Evolutionary conservation across 805 yeast genomes (phyloP).

Genomic region (Candida sanyiensis): DNA sequence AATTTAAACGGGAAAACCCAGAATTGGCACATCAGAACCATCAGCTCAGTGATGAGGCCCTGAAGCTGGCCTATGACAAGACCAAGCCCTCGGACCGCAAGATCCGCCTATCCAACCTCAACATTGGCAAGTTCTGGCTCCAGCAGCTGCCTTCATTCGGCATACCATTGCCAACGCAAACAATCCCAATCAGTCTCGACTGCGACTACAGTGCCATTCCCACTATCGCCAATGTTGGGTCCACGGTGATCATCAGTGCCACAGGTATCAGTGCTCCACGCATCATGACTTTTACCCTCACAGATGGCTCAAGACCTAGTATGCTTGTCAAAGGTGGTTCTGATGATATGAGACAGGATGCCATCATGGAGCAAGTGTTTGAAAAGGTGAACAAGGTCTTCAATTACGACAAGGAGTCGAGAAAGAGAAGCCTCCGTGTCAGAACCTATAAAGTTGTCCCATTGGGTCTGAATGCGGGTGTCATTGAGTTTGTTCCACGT

Average conservation of each 20-base stretch:
- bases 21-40: conserved; percentile 40
- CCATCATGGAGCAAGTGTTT: conserved; percentile 97
- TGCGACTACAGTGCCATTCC: conserved; percentile 44
- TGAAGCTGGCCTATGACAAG: conserved; percentile 46
- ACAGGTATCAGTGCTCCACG: conserved; percentile 90
- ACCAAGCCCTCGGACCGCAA: conserved; percentile 24
- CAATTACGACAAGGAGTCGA: conserved; percentile 46
- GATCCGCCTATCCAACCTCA: conserved; percentile 29
- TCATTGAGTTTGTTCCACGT: conserved; percentile 82
- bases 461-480: conserved; percentile 79
- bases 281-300: conserved; percentile 48
- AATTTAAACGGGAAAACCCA: conserved; percentile 27
- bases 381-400: conserved; percentile 73
- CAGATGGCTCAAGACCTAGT: conserved; percentile 54
- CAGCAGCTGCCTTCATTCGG: conserved; percentile 34
- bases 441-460: conserved; percentile 90
- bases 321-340: conserved; percentile 77
- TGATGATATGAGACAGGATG: conserved; percentile 92
- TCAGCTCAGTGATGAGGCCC: conserved; percentile 43
- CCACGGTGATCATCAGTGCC: conserved; percentile 52
- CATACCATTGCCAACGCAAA: conserved; percentile 66
- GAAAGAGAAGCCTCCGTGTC: conserved; percentile 52
- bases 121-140: conserved; percentile 55
- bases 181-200: conserved; percentile 38
- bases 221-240: conserved; percentile 39